These are phyloP conservation scores for Puccinia sorghi DNA, from an alignment of 1,284 basidiomycete genomes.

Conservation along the genomic window DNA sequence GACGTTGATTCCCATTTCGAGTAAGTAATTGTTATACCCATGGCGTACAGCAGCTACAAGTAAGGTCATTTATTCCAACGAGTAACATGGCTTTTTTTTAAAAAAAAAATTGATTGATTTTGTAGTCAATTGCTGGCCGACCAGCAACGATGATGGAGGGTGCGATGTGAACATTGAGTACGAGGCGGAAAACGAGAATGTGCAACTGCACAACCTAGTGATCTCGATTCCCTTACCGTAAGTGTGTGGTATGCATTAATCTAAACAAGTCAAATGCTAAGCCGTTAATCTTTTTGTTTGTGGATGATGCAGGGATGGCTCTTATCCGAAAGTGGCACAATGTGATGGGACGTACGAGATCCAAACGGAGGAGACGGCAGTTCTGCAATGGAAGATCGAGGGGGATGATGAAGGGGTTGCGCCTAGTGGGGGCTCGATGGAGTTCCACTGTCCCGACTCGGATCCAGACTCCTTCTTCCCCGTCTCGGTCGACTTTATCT, in stretches of 20 bases:
- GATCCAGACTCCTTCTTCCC: conserved; percentile 89
- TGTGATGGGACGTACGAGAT: conserved; percentile 77
- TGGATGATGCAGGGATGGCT: conserved; percentile 65
- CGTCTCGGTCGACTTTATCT: conserved; percentile 78
- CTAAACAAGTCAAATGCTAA: background rate
- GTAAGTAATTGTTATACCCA: conserved; percentile 63
- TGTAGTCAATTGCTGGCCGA: conserved; percentile 95
- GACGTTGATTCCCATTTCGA: conserved; percentile 81
- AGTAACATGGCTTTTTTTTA: conserved; percentile 12
- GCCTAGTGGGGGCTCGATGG: conserved; percentile 73
- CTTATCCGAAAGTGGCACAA: conserved; percentile 74
- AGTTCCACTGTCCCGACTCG: conserved; percentile 82
- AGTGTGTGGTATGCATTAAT: conserved; percentile 57
- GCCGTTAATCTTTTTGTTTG: background rate
- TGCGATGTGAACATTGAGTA: conserved; percentile 96
- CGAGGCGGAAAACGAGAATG: conserved; percentile 69
- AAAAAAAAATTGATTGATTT: background rate
- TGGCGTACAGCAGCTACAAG: too few species aligned
- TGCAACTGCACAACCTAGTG: conserved; percentile 78
- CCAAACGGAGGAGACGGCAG: conserved; percentile 70
- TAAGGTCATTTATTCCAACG: background rate
- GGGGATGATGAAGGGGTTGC: conserved; percentile 59
- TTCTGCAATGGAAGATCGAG: conserved; percentile 74
- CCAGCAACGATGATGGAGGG: conserved; percentile 81
- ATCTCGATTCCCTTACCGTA: conserved; percentile 90